Evolutionary conservation across 805 yeast species (phyloP), one percentile per base, ranked within the genome.

Genomic region (Starmerella vitae): DNA sequence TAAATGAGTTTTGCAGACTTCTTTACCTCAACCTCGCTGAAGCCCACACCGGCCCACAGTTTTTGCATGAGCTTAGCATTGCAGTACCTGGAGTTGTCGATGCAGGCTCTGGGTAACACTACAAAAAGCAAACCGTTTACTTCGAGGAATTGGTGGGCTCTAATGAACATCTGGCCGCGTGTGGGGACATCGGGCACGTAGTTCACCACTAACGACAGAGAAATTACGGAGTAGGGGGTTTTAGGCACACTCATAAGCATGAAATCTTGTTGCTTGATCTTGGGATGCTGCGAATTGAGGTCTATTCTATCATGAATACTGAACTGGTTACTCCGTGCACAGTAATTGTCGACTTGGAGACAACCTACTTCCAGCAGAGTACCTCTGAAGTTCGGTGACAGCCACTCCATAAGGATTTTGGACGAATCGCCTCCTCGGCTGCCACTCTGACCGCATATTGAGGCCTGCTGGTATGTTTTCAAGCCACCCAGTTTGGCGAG

Each of bases 361-460:
- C 84, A 77, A 0, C 98, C 98, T 30, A 88, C 77, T 56, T 88
- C 98, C 21, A 88, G 62, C 0, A 93, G 79, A 5, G 41, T 29
- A 30, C 17, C 41, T 3, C 14, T 27, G 25, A 20, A 35, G 3
- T 39, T 37, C 46, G 29, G 61, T 36, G 26, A 61, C 4, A 83
- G 58, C 86, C 93, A 83, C 40, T 74, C 71, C n/a, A 83, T 68
- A 33, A 88, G 61, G 51, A 76, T 65, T 48, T 78, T 81, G 2
- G 94, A 84, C 0, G 95, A 83, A 54, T 88, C 98, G 1, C 95
- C 94, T 0, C 98, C 97, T 45, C 97, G 58, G 34, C 68, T 67
- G 0, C 59, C 55, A 42, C 73, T 71, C 52, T 88, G 98, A 0
- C 98, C 98, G 36, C 74, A 72, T 1, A 79, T 70, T 2, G 94